These are phyloP conservation scores for Sporothrix mexicana DNA, from an alignment of 2,329 filamentous ascomycete genomes.

Conservation along the genomic window DNA sequence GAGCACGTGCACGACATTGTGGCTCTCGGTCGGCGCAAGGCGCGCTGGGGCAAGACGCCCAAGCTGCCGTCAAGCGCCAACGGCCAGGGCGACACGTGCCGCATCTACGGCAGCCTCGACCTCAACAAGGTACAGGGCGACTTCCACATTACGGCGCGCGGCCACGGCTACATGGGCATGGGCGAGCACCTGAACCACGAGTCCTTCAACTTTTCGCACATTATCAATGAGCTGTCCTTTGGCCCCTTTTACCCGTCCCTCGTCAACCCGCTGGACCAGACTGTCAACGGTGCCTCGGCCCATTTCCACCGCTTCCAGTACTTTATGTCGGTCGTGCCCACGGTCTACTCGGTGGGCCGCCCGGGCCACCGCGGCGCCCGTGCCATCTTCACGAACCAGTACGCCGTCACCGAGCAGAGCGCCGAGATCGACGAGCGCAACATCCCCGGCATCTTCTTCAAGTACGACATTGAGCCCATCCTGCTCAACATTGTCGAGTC, in stretches of 20 bases:
- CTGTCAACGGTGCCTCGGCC: slow-evolving; percentile 72
- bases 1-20: slow-evolving; percentile 93
- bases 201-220: slow-evolving; percentile 96
- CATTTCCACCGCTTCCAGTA: slow-evolving; percentile 98
- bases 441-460: slow-evolving; percentile 94
- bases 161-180: slow-evolving; percentile 89
- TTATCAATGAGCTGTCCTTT: slow-evolving; percentile 94
- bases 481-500: slow-evolving; percentile 83
- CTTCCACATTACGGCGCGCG: slow-evolving; percentile 94
- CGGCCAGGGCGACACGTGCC: slow-evolving; percentile 71
- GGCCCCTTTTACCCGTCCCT: slow-evolving; percentile 95
- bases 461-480: slow-evolving; percentile 98
- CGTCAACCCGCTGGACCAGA: slow-evolving; percentile 91
- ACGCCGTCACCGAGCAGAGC: slow-evolving; percentile 91
- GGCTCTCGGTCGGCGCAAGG: slow-evolving; percentile 66
- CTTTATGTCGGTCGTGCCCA: slow-evolving; percentile 93
- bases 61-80: slow-evolving; percentile 63
- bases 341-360: slow-evolving; percentile 76
- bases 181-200: slow-evolving; percentile 81
- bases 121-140: slow-evolving; percentile 97
- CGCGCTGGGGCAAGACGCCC: slow-evolving; percentile 78
- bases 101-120: slow-evolving; percentile 87
- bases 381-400: slow-evolving; percentile 92
- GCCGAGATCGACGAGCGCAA: slow-evolving; percentile 70
- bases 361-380: slow-evolving; percentile 50